Base-by-base conservation (phyloP, 73 alveolate genomes). In the Paramecium primaurelia region DNA sequence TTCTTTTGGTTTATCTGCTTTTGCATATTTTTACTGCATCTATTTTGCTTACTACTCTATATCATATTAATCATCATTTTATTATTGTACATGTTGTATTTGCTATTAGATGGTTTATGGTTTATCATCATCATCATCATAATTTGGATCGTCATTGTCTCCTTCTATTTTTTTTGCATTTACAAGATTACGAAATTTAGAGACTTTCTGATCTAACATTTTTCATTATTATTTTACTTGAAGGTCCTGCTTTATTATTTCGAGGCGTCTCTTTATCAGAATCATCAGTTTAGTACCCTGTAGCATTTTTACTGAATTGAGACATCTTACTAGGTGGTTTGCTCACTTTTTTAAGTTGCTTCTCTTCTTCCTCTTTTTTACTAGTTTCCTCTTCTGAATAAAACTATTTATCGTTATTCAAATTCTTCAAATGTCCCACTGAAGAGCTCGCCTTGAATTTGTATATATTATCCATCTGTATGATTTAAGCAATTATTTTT, bases 261-360 rank as follows among this genome's bases (percentile, higher is more conserved):
- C 58, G 47, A 80, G 91, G 91, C 32, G 91, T 44, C 30, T 44
- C 91, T 26, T 49, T 49, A 40, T 80, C 91, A 32, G 91, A 80
- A 28, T 80, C 91, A 80, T 75, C 88, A 36, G 88, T 75, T 42
- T 75, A 38, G 25, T 75, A 75, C 30, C 88, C 88, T 30, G 68
- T 75, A 18, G 88, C 88, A 10, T 36, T 75, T 26, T 36, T 75
- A 38, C 88, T 75, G 42, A 75, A 75, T 42, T 75, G 59, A 75
- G 88, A 75, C 88, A 75, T 75, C 60, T 75, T 75, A 38, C 88
- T 75, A 38, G 88, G 88, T 36, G 88, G 88, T 38, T 75, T 75
- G 60, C 88, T 75, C 36, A 38, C 58, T 75, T 75, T 75, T 42
- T 75, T 75, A 6, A 75, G 16, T 28, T 75, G 42, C 34, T 75